Evolutionary conservation across 2,329 filamentous ascomycete species (phyloP), one percentile per base, ranked within the genome.

Genomic region (Neonectria ditissima): DNA sequence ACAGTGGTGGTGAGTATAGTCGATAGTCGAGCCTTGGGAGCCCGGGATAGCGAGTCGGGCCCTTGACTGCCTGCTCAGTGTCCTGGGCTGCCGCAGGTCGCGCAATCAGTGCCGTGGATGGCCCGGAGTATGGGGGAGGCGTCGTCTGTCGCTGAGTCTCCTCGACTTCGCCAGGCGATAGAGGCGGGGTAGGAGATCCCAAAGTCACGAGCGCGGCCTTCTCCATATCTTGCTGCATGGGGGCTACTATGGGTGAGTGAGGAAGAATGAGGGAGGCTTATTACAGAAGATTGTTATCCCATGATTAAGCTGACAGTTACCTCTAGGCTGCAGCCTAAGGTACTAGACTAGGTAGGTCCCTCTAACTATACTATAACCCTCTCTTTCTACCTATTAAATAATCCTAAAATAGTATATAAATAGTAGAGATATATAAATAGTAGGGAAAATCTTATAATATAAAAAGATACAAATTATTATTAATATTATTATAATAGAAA

Each of bases 1-100:
- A 87, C 34, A 83, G 77, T 5, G 83, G 81, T 16, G 84, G 85
- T 7, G 77, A 77, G 74, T 88, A 88, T 18, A 83, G 79, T n/a
- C 80, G 78, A 73, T 86, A 86, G 74, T 86, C 83, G 16, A 86
- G 69, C 22, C 72, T 71, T 1, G 83, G 84, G 6, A 86, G 79
- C 7, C 83, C 84, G 1, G 82, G 80, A 65, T 84, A 83, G 26
- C 75, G 76, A 44, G 78, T 78, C 4, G 61, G 65, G 37, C 59
- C 58, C 61, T 74, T 74, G 4, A 22, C 20, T 22, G 39, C 28
- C 20, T 22, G 9, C 24, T 61, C 50, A 9, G 20, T 14, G n/a
- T 64, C 67, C 22, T 34, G 28, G 18, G 18, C n/a, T 14, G 41
- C 22, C n/a, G 61, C 20, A 1, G 44, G 28, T 20, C 39, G 50